phyloP scores from a whole-genome alignment of 352 stramenopile genomes.

The Pythium sukuiense region DNA sequence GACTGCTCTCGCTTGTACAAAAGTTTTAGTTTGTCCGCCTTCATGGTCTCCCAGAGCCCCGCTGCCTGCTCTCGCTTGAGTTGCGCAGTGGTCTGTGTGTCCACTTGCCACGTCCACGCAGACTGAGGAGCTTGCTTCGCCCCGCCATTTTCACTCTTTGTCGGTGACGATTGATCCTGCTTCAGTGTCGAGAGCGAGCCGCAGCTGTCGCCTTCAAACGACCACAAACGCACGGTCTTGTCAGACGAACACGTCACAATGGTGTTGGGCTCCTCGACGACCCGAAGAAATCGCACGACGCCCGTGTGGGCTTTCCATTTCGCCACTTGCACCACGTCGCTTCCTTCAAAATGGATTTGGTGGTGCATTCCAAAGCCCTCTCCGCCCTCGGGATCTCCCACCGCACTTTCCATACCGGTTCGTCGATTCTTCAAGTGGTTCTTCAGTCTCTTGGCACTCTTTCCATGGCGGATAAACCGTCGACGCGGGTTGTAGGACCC shows the following conservation, averaged over 20 bases:
- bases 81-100: constrained; percentile 34
- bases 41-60: constrained; percentile 61
- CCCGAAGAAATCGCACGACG: constrained; percentile 45
- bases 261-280: constrained; percentile 58
- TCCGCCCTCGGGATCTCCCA: background rate
- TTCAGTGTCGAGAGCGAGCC: constrained; percentile 34
- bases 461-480: constrained; percentile 66
- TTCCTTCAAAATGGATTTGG: constrained; percentile 2
- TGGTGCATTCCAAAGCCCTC: background rate
- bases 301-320: constrained; percentile 60
- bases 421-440: constrained; percentile 30
- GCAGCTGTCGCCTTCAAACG: constrained; percentile 41
- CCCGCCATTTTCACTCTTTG: constrained; percentile 10
- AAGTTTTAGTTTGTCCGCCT: constrained; percentile 43
- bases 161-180: background rate
- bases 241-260: constrained; percentile 70
- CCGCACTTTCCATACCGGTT: background rate
- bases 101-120: constrained; percentile 53
- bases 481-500: constrained; percentile 72
- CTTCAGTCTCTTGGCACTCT: constrained; percentile 54
- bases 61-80: constrained; percentile 53
- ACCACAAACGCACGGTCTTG: constrained; percentile 61
- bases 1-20: constrained; percentile 29
- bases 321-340: constrained; percentile 40
- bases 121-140: background rate